Conservation (phyloP, 2,329 filamentous ascomycete genomes). For the Berkeleyomyces rouxiae region DNA sequence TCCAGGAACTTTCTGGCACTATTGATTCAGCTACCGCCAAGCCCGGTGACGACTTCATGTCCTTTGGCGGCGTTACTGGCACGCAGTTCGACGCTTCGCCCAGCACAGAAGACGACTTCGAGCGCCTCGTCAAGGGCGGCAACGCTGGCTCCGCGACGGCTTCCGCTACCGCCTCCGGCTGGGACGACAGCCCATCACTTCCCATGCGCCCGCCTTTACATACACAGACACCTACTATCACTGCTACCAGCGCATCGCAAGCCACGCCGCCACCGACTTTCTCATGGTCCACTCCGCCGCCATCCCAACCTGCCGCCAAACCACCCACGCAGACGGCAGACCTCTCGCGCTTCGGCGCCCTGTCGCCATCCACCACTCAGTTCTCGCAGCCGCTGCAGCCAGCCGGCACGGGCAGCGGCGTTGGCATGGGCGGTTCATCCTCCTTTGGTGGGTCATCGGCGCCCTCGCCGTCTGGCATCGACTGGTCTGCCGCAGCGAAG, state of each 20-base stretch:
- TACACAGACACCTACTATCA: constrained; percentile 15
- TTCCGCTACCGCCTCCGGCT: constrained; percentile 27
- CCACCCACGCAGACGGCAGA: constrained; percentile 39
- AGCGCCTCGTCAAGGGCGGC: constrained; percentile 67
- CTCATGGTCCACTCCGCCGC: constrained; percentile 45
- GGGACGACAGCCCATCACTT: constrained; percentile 27
- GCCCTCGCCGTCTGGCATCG: neutral
- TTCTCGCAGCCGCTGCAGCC: constrained; percentile 39
- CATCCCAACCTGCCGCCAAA: constrained; percentile 20
- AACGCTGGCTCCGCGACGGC: constrained; percentile 20
- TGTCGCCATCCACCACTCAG: constrained; percentile 44
- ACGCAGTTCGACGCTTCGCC: constrained; percentile 39
- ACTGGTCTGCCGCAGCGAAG: neutral
- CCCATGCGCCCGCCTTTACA: constrained; percentile 16
- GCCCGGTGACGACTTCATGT: constrained; percentile 50
- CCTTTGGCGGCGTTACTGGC: constrained; percentile 51
- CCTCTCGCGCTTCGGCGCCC: constrained; percentile 34
- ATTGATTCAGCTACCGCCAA: constrained; percentile 32
- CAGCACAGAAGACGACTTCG: constrained; percentile 59
- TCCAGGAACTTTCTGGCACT: constrained; percentile 62
- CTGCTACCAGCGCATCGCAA: constrained; percentile 18
- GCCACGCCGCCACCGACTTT: constrained; percentile 30
- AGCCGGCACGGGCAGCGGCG: constrained; percentile 16
- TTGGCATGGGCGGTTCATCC: constrained; percentile 27
- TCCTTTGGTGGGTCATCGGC: constrained; percentile 27